Base-by-base conservation (phyloP, 345 rosid species). In the Moricandia arvensis region DNA sequence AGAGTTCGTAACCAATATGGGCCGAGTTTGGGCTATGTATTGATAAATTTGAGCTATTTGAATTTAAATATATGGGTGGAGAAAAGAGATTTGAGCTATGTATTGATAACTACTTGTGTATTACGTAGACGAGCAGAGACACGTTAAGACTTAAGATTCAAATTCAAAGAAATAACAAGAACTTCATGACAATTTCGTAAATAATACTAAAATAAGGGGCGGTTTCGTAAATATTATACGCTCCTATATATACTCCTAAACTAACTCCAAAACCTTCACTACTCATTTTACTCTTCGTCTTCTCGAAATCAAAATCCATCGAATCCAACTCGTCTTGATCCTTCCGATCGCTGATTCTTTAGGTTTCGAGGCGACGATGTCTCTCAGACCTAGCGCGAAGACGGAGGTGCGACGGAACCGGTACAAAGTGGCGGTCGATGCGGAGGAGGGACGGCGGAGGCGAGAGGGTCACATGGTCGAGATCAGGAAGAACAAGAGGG, bases 391-490 rank as follows among this genome's bases (percentile, higher is more conserved):
- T 35, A 84, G 74, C 82, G 86, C 88, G 8, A 90, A 87, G 87
- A 72, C 87, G 2, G 96, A 89, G 83, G 88, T 80, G 0, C 82
- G 96, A 11, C 66, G 90, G 71, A 90, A 87, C 69, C 75, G 80
- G 75, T 89, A 89, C 83, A 91, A 90, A 84, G 89, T 85, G 35
- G 85, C 90, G 54, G 91, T 89, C 10, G 90, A 87, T 15, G 90
- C 90, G 26, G 96, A 87, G 11, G 97, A 91, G 63, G 97, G 92
- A 13, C 84, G 94, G 45, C 82, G 97, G 77, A 85, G 94, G 67
- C 80, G 94, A 60, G 97, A 91, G 73, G 92, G 89, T 73, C 86
- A 87, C 53, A 86, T 89, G 94, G 94, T 91, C 38, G 94, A 91
- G 91, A 91, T 89, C 86, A 83, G 94, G 71, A 91, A 91, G 88